Base-by-base conservation (phyloP, 352 stramenopile species). In the Globisporangium lucens region DNA sequence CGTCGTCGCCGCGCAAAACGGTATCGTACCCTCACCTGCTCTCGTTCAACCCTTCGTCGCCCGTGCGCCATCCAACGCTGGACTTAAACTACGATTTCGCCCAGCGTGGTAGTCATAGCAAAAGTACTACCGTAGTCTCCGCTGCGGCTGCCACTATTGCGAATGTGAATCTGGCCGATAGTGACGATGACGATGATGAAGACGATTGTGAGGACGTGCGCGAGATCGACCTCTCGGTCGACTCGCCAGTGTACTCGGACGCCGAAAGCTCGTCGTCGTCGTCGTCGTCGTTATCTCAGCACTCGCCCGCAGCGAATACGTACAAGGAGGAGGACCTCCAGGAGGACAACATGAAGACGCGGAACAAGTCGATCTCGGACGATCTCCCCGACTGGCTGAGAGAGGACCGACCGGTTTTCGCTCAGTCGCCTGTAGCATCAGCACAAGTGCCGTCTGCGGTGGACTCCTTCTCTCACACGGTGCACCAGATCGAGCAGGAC, bases 401-500 rank as follows among this genome's bases (percentile, higher is more conserved):
- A 9, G 41, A 66, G 5, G 71, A 73, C 4, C 47, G 20, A 29
- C 36, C 43, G 10, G 17, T 58, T 35, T 20, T 38, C 8, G 22
- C 35, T 17, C 30, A 20, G 36, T 57, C 58, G 13, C n/a, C 24
- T 33, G 30, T 33, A 47, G 10, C 12, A 61, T 10, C 9, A 61
- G 9, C 29, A 38, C 7, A 6, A 57, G 5, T 35, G 17, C 15
- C 15, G 13, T 33, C 56, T 12, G 56, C 7, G 10, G 33, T 69
- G 22, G 60, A 65, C 47, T 56, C 76, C 1, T 56, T 77, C 1
- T 63, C 68, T 15, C 70, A 68, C 46, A 79, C 72, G 6, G 75
- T 75, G 1, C 80, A 84, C 56, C 73, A 87, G 46, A 85, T 91
- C 17, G 80, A 88, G 41, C 67, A 83, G 4, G 79, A 91, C 43